These are phyloP conservation scores for Boletus tomentosulus DNA, from an alignment of 768 basidiomycete species.

Conservation along the genomic window DNA sequence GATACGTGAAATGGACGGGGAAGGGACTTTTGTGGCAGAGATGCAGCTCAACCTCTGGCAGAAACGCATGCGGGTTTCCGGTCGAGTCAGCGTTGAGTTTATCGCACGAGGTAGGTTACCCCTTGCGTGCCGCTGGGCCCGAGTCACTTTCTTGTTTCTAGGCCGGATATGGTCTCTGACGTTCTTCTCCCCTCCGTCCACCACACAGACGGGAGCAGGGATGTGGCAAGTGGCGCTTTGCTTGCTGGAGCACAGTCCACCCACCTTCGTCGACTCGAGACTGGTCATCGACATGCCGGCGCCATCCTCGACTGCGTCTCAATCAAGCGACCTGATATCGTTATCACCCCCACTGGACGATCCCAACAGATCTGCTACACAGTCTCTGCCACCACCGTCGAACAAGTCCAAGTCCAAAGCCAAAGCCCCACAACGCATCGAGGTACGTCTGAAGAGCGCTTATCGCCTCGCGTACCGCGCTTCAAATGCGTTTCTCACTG, in stretches of 20 bases:
- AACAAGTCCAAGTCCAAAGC: conserved; percentile 5
- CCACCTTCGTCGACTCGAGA: conserved; percentile 53
- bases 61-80: conserved; percentile 65
- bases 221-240: conserved; percentile 45
- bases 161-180: conserved; percentile 28
- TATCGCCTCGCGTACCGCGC: conserved; percentile 24
- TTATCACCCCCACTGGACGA: conserved; percentile 2
- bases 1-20: conserved; percentile 47
- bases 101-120: conserved; percentile 48
- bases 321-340: conserved; percentile 5
- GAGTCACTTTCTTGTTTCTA: background rate
- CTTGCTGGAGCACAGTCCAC: conserved; percentile 52
- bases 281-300: conserved; percentile 41
- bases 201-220: conserved; percentile 5
- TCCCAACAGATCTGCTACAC: background rate
- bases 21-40: conserved; percentile 50
- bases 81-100: conserved; percentile 55
- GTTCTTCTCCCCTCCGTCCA: conserved; percentile 17
- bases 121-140: background rate
- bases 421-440: conserved; percentile 4
- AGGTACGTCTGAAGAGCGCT: conserved; percentile 31
- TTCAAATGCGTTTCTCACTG: conserved; percentile 1
- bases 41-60: conserved; percentile 53
- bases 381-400: background rate
- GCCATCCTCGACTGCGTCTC: background rate